These are phyloP conservation scores for Copromyces sp. DNA, from an alignment of 495 filamentous ascomycete species.

Conservation along the genomic window DNA sequence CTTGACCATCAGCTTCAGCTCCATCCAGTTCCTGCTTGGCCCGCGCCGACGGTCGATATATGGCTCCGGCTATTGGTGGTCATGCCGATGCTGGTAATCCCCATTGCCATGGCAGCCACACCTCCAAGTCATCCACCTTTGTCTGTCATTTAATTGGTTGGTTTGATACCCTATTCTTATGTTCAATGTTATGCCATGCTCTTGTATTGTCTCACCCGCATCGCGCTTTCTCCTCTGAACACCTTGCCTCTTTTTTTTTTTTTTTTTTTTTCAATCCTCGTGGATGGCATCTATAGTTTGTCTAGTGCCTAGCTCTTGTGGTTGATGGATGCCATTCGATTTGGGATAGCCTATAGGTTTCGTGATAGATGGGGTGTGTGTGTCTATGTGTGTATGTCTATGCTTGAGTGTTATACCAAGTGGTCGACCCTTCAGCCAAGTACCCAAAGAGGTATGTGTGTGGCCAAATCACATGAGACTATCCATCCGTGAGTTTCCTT, in stretches of 20 bases:
- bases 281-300: neutral
- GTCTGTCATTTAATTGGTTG: neutral
- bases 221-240: neutral
- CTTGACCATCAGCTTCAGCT: no score
- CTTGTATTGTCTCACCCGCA: neutral
- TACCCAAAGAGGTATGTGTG: neutral
- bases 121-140: neutral
- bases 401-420: neutral
- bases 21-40: no score
- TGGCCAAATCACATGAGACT: neutral
- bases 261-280: neutral
- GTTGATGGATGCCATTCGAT: neutral
- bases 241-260: no score
- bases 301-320: neutral
- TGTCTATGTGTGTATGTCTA: neutral
- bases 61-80: no score
- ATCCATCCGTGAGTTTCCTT: neutral
- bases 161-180: neutral
- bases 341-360: neutral
- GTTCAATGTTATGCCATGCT: neutral
- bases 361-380: neutral
- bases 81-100: no score
- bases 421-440: neutral
- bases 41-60: neutral
- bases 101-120: neutral